phyloP scores from a whole-genome alignment of 306 rosid species.

The Cicer cuneatum region DNA sequence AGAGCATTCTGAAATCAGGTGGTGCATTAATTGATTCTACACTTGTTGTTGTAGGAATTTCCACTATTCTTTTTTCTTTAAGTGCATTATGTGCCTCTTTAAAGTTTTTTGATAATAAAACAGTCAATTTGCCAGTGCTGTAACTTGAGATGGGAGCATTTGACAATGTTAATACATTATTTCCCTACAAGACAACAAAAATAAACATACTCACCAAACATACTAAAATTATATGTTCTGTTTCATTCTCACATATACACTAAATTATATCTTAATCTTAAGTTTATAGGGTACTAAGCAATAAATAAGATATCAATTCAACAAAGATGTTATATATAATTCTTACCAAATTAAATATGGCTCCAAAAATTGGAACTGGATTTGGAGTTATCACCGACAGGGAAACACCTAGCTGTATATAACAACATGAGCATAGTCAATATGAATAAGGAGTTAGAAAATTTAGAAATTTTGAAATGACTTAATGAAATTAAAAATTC shows the following conservation, averaged over 20 bases:
- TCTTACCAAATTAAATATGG: conserved; percentile 40
- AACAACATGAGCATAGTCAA: conserved; percentile 15
- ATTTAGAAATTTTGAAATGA: background rate
- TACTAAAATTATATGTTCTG: background rate
- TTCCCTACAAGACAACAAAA: conserved; percentile 36
- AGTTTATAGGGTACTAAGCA: background rate
- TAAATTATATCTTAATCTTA: background rate
- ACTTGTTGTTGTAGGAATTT: background rate
- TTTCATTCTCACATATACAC: background rate
- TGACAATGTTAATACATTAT: background rate
- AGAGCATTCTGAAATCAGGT: background rate
- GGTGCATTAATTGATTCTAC: background rate
- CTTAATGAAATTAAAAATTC: too few species aligned
- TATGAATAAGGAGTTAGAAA: background rate
- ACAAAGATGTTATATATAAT: background rate
- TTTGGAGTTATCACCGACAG: conserved; percentile 40
- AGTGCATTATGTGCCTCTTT: conserved; percentile 37
- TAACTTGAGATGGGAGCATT: background rate
- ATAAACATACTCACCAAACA: background rate
- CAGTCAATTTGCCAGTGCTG: background rate
- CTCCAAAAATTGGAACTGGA: conserved; percentile 34
- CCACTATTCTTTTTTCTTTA: background rate
- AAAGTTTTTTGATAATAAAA: conserved; percentile 41
- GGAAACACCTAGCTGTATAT: conserved; percentile 32
- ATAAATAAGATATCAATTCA: background rate